Evolutionary conservation across 257 asterid genomes (phyloP), one percentile per base, ranked within the genome.

Genomic region (Osmanthus fragrans): DNA sequence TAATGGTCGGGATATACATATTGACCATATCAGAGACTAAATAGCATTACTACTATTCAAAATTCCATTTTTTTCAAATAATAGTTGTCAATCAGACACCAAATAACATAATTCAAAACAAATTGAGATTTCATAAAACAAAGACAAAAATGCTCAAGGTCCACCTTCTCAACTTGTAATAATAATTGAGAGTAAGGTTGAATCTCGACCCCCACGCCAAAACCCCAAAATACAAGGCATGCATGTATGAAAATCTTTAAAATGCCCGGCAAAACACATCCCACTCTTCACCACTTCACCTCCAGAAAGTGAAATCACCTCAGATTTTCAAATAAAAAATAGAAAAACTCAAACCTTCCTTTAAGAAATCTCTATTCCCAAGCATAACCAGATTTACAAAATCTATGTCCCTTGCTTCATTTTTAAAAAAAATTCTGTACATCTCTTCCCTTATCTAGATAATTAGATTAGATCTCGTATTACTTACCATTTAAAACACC

Each of bases 221-320:
- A 58, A 58, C 66, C 66, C 32, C 30, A 58, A 58, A 58, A 58
- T 58, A n/a, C 32, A 58, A 70, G n/a, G 32, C 54, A 58, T 76
- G 81, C 82, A 69, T 13, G 54, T 54, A 54, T 36, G 60, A 72
- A 30, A 72, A 21, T 39, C 72, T 63, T 73, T 60, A 63, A 75
- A 80, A 76, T 71, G 21, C 78, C 84, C 81, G 78, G 81, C 84
- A 73, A 77, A 77, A 67, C 69, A 70, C 42, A 71, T 74, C 51
- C 75, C 33, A 51, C 21, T 32, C 27, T 76, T 23, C 32, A 68
- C 70, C 40, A 39, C 34, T 76, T 36, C 71, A 68, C 60, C 29
- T 69, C 76, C 25, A 5, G 18, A 32, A n/a, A 19, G 66, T 32
- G 34, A 79, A 56, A 36, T 78, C 75, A 54, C 58, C 7, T 18